Evolutionary conservation across 495 filamentous ascomycete species (phyloP), one percentile per base, ranked within the genome.

Genomic region (Podospora pseudopauciseta): DNA sequence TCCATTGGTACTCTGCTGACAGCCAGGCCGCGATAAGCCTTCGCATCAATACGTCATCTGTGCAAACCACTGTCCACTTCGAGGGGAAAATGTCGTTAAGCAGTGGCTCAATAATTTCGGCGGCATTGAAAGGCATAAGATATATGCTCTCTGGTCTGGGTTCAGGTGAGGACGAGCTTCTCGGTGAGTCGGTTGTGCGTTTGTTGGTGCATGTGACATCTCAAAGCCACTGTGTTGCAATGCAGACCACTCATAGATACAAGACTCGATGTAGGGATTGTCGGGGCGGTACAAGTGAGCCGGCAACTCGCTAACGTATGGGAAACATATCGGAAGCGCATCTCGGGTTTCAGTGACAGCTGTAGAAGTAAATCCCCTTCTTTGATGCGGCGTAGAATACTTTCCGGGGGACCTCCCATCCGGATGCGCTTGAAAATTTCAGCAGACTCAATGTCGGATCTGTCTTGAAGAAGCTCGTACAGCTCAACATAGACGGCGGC

Each of bases 351-450:
- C 28, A 78, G 39, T 4, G 76, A 69, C 32, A 79, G 65, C 61
- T 79, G 74, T 16, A 78, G 68, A 3, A 78, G 63, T 15, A 77
- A 65, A 67, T 78, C 73, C 0, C 77, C 76, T 56, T 73, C 74
- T 53, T 44, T 73, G 57, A 77, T 65, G 56, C 74, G 72, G 19
- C 73, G 74, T 18, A 76, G 11, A 39, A 79, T 72, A 44, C 72
- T 72, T 3, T 62, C 68, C 15, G 73, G 67, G 58, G 78, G 71
- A 34, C 66, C 64, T 19, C 76, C 76, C 3, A 63, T 26, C 28
- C 75, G 70, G 58, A 79, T 73, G 54, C 76, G 72, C 56, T 69
- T 68, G 13, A 75, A 56, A 63, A 79, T 73, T 30, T 73, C 77
- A 20, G 60, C 28, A 26, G 72, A 67, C 2, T 79, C 76, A 27